Percentiles rank a stretch among this genome's conserved stretches.
Conservation (phyloP, 148 eudicot species). For the Rhododendron williamsianum region DNA sequence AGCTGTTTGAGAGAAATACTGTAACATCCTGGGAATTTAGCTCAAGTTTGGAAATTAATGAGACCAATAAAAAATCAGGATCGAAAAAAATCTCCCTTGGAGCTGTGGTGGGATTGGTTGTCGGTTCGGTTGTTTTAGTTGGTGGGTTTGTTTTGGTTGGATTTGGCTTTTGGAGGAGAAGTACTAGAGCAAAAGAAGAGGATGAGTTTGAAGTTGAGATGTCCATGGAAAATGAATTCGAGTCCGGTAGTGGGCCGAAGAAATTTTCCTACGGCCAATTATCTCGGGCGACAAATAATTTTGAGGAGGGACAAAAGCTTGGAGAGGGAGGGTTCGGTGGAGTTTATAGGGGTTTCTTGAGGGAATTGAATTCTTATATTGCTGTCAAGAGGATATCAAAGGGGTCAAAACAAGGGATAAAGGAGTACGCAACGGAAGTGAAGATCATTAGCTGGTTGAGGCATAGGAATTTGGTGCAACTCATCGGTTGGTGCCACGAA, state of each 20-base stretch:
- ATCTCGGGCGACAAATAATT: slow-evolving; percentile 24
- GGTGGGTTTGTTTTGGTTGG: slow-evolving; percentile 1
- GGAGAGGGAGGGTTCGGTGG: slow-evolving; percentile 46
- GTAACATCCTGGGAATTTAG: slow-evolving; percentile 28
- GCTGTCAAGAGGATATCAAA: neutral
- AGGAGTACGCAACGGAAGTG: neutral
- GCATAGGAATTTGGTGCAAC: neutral
- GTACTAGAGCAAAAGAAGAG: neutral
- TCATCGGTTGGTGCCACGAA: neutral
- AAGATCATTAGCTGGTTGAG: neutral
- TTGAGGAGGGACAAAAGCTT: slow-evolving; percentile 26
- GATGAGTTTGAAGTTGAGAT: neutral
- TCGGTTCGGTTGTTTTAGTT: slow-evolving; percentile 5
- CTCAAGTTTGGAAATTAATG: slow-evolving; percentile 7
- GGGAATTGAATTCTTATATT: neutral
- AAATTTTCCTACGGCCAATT: slow-evolving; percentile 29
- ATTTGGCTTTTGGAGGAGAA: slow-evolving; percentile 4
- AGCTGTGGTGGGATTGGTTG: neutral
- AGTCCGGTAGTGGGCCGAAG: slow-evolving; percentile 25
- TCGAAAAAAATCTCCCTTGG: neutral
- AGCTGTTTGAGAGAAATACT: slow-evolving; percentile 9
- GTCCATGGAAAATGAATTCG: slow-evolving; percentile 17
- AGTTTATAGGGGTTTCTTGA: slow-evolving; percentile 31
- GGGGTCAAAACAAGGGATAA: neutral
- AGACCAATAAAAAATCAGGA: neutral